Percentiles rank a stretch among this genome's conserved stretches.
These are phyloP conservation scores for Colletotrichum cuscutae DNA, from an alignment of 2,329 filamentous ascomycete species.

Conservation along the genomic window DNA sequence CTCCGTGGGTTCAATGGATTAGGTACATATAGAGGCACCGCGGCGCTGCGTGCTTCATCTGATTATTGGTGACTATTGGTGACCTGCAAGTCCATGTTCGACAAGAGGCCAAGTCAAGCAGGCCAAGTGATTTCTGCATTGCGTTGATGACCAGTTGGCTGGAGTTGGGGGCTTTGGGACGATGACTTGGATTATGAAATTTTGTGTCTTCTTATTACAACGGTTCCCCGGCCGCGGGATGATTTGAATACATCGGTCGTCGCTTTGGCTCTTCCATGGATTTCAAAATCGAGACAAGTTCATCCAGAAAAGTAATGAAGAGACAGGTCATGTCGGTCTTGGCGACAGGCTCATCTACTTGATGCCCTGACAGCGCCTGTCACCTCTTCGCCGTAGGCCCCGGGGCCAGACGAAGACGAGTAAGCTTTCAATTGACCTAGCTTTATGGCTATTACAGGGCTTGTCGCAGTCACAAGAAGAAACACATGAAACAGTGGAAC, in stretches of 20 bases:
- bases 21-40: background rate
- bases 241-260: background rate
- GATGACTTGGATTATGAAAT: background rate
- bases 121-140: background rate
- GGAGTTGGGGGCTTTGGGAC: background rate
- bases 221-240: background rate
- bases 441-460: background rate
- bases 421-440: background rate
- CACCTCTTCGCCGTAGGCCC: background rate
- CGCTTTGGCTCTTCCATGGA: too few relatives aligned
- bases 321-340: background rate
- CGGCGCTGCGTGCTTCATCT: background rate
- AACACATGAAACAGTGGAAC: background rate
- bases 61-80: too few relatives aligned
- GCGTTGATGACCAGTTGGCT: background rate
- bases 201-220: background rate
- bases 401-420: background rate
- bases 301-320: too few relatives aligned
- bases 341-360: background rate
- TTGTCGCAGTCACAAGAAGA: background rate
- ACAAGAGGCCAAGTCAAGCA: background rate
- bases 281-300: background rate
- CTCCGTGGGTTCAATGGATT: background rate
- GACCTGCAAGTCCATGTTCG: background rate
- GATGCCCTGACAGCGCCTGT: background rate